Evolutionary conservation across 495 filamentous ascomycete species (phyloP).

Genomic region (Jackrogersella multiformis): DNA sequence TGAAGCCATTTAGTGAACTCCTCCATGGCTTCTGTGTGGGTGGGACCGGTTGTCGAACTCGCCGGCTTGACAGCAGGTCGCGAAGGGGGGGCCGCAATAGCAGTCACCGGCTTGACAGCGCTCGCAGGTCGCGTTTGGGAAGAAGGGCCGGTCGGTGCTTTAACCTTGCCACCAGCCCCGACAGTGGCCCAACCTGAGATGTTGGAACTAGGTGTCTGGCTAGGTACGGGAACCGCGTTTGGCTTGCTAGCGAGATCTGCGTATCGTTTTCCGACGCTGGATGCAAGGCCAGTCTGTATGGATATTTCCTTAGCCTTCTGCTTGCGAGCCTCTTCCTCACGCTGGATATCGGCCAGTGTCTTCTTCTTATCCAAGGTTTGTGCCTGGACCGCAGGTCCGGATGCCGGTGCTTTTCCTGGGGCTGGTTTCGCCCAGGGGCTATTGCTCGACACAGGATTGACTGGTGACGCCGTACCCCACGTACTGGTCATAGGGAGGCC

Average conservation of each 20-base stretch:
- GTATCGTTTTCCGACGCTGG: constrained; percentile 81
- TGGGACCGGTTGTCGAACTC: constrained; percentile 61
- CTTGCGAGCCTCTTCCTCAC: constrained; percentile 94
- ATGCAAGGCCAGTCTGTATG: constrained; percentile 58
- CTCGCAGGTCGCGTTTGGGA: constrained; percentile 67
- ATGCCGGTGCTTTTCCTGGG: constrained; percentile 45
- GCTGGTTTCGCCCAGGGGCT: constrained; percentile 71
- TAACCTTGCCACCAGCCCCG: constrained; percentile 91
- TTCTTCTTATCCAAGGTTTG: constrained; percentile 71
- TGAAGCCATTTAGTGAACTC: constrained; percentile 96
- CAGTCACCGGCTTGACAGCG: constrained; percentile 49
- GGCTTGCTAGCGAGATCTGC: constrained; percentile 92
- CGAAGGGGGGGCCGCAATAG: constrained; percentile 15
- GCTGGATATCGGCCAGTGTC: constrained; percentile 94
- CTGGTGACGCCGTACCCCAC: constrained; percentile 83
- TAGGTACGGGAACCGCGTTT: constrained; percentile 19
- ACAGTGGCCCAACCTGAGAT: constrained; percentile 88
- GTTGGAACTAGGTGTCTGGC: constrained; percentile 38
- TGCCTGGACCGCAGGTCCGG: constrained; percentile 50
- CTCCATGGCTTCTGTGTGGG: constrained; percentile 66
- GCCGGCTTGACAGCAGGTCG: constrained; percentile 43
- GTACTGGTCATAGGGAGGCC: constrained; percentile 89
- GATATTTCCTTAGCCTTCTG: constrained; percentile 69
- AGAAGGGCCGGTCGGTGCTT: constrained; percentile 69
- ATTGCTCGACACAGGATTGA: constrained; percentile 58